Base-by-base conservation (phyloP, 352 stramenopile species). In the Pythium graminicola region DNA sequence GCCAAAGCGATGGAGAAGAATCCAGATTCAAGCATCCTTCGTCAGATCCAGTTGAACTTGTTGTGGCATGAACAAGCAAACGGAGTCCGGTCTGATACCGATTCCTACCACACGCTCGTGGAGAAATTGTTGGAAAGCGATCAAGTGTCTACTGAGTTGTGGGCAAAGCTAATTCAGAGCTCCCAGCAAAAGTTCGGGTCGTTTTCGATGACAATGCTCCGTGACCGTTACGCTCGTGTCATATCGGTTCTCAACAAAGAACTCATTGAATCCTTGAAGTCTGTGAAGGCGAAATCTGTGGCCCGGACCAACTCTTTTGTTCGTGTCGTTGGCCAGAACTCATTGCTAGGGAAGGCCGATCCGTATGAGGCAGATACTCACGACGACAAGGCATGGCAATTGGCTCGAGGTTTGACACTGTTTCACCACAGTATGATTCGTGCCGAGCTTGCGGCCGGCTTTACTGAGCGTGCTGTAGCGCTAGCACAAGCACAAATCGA, bases 401-500 rank as follows among this genome's bases (percentile, higher is more conserved):
- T 77, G 11, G 58, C 62, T 1, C 26, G n/a, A 10, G 17, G 55
- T 8, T 39, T 86, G 16, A 44, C 86, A 16, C 22, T 55, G 20
- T 85, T 89, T 27, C 76, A 89, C 41, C 50, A 54, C 13, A 54
- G 67, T 3, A 72, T 89, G 64, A 79, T 72, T 49, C 32, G 38
- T 1, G 67, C 87, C 26, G 81, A 94, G 51, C 41, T 56, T 16
- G 73, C 72, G 22, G 65, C 72, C 5, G 83, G 81, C 0, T 86
- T 81, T 53, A 39, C 61, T 0, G 83, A 94, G 45, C 73, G 80
- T 16, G 68, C 73, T 3, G 65, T 94, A 13, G 60, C 73, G n/a
- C 73, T 87, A 13, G 26, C 81, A 3, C 79, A 91, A 66, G 81
- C 81, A 16, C 35, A 91, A 22, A 76, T 89, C 36, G 81, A 69